Evolutionary conservation across 495 filamentous ascomycete species (phyloP).

Genomic region (Durotheca rogersii): DNA sequence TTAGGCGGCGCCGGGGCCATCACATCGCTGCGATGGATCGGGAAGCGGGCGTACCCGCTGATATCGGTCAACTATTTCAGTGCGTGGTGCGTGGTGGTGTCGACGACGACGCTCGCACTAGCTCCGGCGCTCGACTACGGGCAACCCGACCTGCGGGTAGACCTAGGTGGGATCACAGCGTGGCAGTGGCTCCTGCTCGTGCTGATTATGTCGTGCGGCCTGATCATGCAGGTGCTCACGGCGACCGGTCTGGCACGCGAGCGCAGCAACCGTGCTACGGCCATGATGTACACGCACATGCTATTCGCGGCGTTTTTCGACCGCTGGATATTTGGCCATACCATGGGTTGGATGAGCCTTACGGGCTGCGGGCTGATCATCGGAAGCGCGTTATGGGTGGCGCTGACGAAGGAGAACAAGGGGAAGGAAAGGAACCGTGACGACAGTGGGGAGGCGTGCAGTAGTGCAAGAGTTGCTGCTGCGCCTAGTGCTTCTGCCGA

Average conservation of each 20-base stretch:
- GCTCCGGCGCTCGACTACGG: constrained; percentile 46
- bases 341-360: constrained; percentile 65
- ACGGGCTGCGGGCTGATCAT: constrained; percentile 77
- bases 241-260: constrained; percentile 74
- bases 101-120: constrained; percentile 55
- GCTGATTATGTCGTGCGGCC: constrained; percentile 72
- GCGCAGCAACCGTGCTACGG: constrained; percentile 70
- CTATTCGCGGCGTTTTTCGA: constrained; percentile 86
- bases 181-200: constrained; percentile 72
- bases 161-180: constrained; percentile 55
- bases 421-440: constrained; percentile 11
- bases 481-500: constrained; percentile 6
- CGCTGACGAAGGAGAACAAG: constrained; percentile 51
- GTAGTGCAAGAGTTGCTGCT: constrained; percentile 3
- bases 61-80: constrained; percentile 88
- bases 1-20: constrained; percentile 75
- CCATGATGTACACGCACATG: constrained; percentile 92
- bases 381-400: constrained; percentile 78
- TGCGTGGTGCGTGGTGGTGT: constrained; percentile 66
- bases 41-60: constrained; percentile 77
- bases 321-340: constrained; percentile 70
- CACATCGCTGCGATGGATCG: constrained; percentile 82
- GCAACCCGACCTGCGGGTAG: constrained; percentile 58
- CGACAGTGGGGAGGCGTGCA: constrained; percentile 10
- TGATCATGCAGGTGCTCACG: constrained; percentile 85